A percentile compares a stretch with the other conserved stretches of the same genome.
These are phyloP conservation scores for Xerocomellus amylosporus DNA, from an alignment of 768 basidiomycete genomes.

Conservation along the genomic window DNA sequence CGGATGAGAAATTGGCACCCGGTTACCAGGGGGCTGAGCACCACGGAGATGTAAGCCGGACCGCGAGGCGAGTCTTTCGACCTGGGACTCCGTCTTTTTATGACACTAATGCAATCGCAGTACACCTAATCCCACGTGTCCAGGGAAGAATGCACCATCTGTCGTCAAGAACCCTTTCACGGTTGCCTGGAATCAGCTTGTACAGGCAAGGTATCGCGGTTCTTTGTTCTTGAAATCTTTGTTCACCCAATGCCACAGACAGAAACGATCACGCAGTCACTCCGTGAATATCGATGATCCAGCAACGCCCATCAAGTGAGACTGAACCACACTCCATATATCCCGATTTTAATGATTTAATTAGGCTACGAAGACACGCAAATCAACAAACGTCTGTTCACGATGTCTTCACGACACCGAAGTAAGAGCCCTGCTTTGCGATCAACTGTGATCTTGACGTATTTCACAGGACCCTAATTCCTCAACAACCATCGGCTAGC, in stretches of 20 bases:
- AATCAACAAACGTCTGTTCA: background rate
- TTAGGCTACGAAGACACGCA: conserved; percentile 8
- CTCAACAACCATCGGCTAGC: background rate
- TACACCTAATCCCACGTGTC: background rate
- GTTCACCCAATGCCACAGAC: conserved; percentile 10
- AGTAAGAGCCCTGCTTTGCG: background rate
- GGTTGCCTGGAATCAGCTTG: conserved; percentile 21
- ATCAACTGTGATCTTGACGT: background rate
- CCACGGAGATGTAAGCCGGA: background rate
- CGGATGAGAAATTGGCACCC: background rate
- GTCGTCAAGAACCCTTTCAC: conserved; percentile 17
- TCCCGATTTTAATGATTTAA: background rate
- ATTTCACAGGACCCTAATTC: background rate
- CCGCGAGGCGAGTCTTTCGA: background rate
- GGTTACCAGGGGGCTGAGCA: background rate
- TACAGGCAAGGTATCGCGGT: conserved; percentile 13
- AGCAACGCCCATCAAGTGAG: conserved; percentile 26
- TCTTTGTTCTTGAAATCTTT: background rate
- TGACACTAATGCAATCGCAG: background rate
- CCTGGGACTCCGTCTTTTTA: background rate
- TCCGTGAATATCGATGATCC: conserved; percentile 12
- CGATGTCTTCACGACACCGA: conserved; percentile 10
- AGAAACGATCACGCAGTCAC: conserved; percentile 25
- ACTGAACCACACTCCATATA: background rate
- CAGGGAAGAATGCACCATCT: background rate